Evolutionary conservation across 2,329 filamentous ascomycete genomes (phyloP).

Genomic region (Phialophora tarda): DNA sequence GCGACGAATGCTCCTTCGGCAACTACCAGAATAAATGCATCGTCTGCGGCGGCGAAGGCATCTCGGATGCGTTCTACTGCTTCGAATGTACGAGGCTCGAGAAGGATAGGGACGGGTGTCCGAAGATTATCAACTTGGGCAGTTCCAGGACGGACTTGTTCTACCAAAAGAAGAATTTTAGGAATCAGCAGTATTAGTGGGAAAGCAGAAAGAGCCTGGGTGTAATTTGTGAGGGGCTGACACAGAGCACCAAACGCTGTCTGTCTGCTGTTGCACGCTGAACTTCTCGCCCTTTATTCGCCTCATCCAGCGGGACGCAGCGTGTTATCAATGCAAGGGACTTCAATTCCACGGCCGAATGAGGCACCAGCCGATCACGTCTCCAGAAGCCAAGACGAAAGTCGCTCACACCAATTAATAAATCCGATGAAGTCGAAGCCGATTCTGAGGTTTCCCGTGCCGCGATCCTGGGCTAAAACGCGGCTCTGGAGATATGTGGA

Average conservation of each 20-base stretch:
- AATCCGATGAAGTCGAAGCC: background rate
- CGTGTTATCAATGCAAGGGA: background rate
- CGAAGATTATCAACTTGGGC: conserved; percentile 98
- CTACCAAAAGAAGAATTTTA: conserved; percentile 74
- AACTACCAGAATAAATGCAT: conserved; percentile 99
- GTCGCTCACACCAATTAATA: background rate
- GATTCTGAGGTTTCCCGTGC: background rate
- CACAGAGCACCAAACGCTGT: background rate
- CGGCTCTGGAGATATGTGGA: background rate
- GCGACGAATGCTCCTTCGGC: conserved; percentile 98
- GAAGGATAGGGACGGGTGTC: conserved; percentile 96
- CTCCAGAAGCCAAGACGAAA: background rate
- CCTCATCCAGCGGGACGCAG: background rate
- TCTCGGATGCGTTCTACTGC: conserved; percentile 98
- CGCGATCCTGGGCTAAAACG: background rate
- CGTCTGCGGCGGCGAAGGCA: conserved; percentile 96
- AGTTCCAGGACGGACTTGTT: conserved; percentile 92
- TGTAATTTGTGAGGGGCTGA: background rate
- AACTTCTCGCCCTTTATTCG: background rate
- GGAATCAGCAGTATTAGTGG: conserved; percentile 57
- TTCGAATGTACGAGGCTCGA: conserved; percentile 97
- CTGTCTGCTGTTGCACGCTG: background rate
- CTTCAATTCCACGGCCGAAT: background rate
- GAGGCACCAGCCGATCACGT: background rate
- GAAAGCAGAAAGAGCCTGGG: background rate